Evolutionary conservation across 1,139 yeast genomes (phyloP).

Genomic region (Magnusiomyces ingens): DNA sequence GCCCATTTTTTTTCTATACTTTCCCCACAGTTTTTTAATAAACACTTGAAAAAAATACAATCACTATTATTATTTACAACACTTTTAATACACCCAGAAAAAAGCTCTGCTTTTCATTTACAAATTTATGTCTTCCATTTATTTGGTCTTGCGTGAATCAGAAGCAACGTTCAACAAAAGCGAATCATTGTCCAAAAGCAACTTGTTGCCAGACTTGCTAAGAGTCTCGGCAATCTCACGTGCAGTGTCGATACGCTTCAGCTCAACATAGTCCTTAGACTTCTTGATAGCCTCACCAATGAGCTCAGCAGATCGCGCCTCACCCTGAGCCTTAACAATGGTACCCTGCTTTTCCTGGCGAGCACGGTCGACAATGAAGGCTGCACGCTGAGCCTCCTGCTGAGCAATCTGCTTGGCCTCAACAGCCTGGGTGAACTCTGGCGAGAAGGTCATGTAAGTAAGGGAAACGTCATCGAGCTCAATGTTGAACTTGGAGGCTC

Average conservation of each 20-base stretch:
- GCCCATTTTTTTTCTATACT: too few species aligned
- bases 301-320: slow-evolving; percentile 95
- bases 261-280: slow-evolving; percentile 89
- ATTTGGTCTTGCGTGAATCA: slow-evolving; percentile 36
- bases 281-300: slow-evolving; percentile 98
- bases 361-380: slow-evolving; percentile 93
- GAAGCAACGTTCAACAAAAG: slow-evolving; percentile 80
- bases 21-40: too few species aligned
- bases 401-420: slow-evolving; percentile 99
- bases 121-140: neutral
- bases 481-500: slow-evolving; percentile 86
- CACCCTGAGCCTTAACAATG: slow-evolving; percentile 97
- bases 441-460: slow-evolving; percentile 94
- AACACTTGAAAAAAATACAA: neutral
- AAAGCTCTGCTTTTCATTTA: neutral
- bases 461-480: slow-evolving; percentile 90
- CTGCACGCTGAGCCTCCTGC: slow-evolving; percentile 98
- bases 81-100: neutral
- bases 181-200: slow-evolving; percentile 86
- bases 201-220: slow-evolving; percentile 83
- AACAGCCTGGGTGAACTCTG: slow-evolving; percentile 95
- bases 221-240: slow-evolving; percentile 86
- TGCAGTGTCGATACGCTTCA: slow-evolving; percentile 95
- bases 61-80: neutral
- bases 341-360: slow-evolving; percentile 95